A percentile compares a stretch with the other conserved stretches of the same genome.
These are phyloP conservation scores for Dysphania ambrosioides DNA, from an alignment of 148 eudicot genomes.

Conservation along the genomic window DNA sequence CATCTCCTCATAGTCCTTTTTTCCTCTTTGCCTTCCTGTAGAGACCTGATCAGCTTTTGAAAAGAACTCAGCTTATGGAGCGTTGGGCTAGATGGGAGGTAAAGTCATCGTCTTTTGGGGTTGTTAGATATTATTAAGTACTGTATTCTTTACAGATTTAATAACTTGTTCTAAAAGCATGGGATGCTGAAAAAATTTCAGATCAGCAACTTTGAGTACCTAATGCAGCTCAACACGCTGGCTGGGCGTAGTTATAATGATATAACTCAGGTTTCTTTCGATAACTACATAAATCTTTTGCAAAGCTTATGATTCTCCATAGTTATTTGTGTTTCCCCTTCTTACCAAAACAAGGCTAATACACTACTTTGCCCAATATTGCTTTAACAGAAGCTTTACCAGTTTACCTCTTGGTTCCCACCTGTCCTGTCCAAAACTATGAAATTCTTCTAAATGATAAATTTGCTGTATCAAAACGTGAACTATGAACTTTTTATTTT, in stretches of 20 bases:
- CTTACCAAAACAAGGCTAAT: too few species aligned
- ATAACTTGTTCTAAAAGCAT: neutral
- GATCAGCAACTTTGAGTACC: conserved; percentile 99
- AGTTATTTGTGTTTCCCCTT: conserved; percentile 20
- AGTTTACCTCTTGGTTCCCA: too few species aligned
- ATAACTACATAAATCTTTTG: neutral
- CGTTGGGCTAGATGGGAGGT: conserved; percentile 99
- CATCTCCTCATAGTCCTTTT: neutral
- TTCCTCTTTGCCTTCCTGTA: conserved; percentile 20
- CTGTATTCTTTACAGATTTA: neutral
- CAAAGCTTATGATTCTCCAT: conserved; percentile 17
- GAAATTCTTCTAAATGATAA: too few species aligned
- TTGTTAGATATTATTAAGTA: conserved; percentile 6
- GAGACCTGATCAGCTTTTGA: conserved; percentile 95
- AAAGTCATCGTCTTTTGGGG: conserved; percentile 15
- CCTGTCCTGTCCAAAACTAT: too few species aligned
- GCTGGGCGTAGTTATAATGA: conserved; percentile 99
- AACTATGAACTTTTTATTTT: neutral
- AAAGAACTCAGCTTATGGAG: conserved; percentile 97
- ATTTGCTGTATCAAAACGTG: too few species aligned
- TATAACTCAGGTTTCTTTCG: conserved; percentile 72
- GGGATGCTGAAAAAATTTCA: conserved; percentile 35
- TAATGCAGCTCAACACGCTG: conserved; percentile 97
- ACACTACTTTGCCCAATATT: too few species aligned
- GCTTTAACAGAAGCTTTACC: too few species aligned